Evolutionary conservation across 129 eudicot species (phyloP).

Genomic region (Centaurea solstitialis): DNA sequence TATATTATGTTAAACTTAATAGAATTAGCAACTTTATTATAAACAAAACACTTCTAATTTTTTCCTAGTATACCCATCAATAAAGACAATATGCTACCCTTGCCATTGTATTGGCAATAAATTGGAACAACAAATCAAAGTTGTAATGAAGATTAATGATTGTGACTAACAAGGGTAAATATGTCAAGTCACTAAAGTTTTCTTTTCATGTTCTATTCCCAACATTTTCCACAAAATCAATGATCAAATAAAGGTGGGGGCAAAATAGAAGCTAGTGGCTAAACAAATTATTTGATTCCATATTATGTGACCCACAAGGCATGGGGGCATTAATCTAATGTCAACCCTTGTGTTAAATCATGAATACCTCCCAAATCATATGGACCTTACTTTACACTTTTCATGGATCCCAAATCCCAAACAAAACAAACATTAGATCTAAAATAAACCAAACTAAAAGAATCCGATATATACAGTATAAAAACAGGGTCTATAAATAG

Average conservation of each 20-base stretch:
- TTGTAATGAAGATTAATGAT: not conserved
- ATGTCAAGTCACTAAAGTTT: slow-evolving; percentile 2
- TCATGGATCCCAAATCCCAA: slow-evolving; percentile 41
- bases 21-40: not conserved
- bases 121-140: not conserved
- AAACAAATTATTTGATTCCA: slow-evolving; percentile 35
- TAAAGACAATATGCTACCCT: not conserved
- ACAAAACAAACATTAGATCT: slow-evolving; percentile 1
- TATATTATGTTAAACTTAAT: too few species aligned
- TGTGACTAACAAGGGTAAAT: slow-evolving; percentile 3
- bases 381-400: slow-evolving; percentile 44
- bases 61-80: not conserved
- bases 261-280: slow-evolving; percentile 25
- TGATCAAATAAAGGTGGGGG: not conserved
- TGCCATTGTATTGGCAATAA: not conserved
- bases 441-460: not conserved
- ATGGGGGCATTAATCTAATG: slow-evolving; percentile 21
- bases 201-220: not conserved
- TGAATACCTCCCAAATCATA: slow-evolving; percentile 43
- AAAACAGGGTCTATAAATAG: not conserved
- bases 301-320: slow-evolving; percentile 30
- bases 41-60: not conserved
- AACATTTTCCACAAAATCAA: slow-evolving; percentile 1
- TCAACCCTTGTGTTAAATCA: slow-evolving; percentile 42
- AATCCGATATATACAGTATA: not conserved